Conservation (phyloP, 345 rosid species). For the Dovyalis caffra region DNA sequence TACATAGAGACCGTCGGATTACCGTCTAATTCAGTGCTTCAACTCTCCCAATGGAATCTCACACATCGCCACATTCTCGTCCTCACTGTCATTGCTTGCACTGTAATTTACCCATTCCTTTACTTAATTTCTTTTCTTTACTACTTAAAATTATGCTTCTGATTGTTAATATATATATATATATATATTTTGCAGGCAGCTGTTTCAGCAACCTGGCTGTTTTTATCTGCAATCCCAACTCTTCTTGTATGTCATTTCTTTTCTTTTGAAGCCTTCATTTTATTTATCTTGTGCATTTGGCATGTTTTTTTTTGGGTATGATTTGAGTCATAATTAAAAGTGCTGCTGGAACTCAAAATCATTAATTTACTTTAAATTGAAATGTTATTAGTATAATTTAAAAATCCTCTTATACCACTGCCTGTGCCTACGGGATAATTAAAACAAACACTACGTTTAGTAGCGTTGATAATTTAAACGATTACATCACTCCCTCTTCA, state of each 20-base stretch:
- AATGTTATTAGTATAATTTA: not conserved
- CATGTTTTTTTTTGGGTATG: too few species aligned
- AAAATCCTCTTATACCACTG: not conserved
- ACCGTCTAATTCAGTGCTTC: slow-evolving; percentile 32
- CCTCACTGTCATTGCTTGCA: slow-evolving; percentile 66
- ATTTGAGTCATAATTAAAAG: too few species aligned
- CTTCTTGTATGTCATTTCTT: slow-evolving; percentile 51
- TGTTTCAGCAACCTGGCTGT: slow-evolving; percentile 77
- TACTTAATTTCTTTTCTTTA: not conserved
- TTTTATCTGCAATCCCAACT: slow-evolving; percentile 82
- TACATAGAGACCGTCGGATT: slow-evolving; percentile 61
- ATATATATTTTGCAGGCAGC: slow-evolving; percentile 53
- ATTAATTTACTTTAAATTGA: too few species aligned
- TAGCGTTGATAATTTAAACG: too few species aligned
- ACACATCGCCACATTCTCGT: slow-evolving; percentile 62
- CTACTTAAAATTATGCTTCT: not conserved
- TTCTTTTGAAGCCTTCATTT: too few species aligned
- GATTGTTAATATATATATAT: not conserved
- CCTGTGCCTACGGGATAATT: too few species aligned
- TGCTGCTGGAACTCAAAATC: too few species aligned
- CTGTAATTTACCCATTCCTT: slow-evolving; percentile 36
- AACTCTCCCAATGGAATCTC: slow-evolving; percentile 55
- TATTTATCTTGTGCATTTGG: too few species aligned
- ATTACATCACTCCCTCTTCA: too few species aligned
- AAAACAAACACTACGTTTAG: too few species aligned